Percentiles rank a stretch among this genome's conserved stretches.
Evolutionary conservation across 495 filamentous ascomycete genomes (phyloP).

Genomic region (Lasiosphaeria ovina): DNA sequence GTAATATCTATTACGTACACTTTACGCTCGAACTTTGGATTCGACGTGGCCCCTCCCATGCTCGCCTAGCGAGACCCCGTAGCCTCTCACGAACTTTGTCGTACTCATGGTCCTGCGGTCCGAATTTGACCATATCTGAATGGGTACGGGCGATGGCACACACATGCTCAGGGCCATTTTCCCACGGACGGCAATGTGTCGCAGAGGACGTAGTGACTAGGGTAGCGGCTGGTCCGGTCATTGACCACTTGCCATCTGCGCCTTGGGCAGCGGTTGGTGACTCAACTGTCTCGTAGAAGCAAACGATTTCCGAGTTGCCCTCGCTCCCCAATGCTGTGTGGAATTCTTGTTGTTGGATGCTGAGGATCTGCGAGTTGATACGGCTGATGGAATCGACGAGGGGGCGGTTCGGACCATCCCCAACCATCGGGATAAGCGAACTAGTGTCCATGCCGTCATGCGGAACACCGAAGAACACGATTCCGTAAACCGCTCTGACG

Average conservation of each 20-base stretch:
- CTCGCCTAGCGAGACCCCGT: slow-evolving; percentile 8
- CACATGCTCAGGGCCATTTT: slow-evolving; percentile 15
- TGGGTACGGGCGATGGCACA: slow-evolving; percentile 14
- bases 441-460: slow-evolving; percentile 10
- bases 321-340: slow-evolving; percentile 17
- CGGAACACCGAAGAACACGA: slow-evolving; percentile 14
- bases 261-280: slow-evolving; percentile 2
- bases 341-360: slow-evolving; percentile 9
- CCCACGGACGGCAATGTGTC: slow-evolving; percentile 15
- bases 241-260: slow-evolving; percentile 13
- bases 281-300: slow-evolving; percentile 31
- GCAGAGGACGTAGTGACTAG: slow-evolving; percentile 18
- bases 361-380: slow-evolving; percentile 11
- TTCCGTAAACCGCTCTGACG: slow-evolving; percentile 7
- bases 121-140: slow-evolving; percentile 19
- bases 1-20: slow-evolving; percentile 19
- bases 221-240: slow-evolving; percentile 9
- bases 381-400: slow-evolving; percentile 6
- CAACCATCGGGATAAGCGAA: slow-evolving; percentile 14
- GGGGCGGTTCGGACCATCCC: slow-evolving; percentile 8
- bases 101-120: slow-evolving; percentile 15
- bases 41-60: neutral
- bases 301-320: slow-evolving; percentile 21
- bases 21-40: neutral
- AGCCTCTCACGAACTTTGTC: slow-evolving; percentile 8